phyloP scores from a whole-genome alignment of 225 moss, liverwort and hornwort species.

The Polytrichum commune region DNA sequence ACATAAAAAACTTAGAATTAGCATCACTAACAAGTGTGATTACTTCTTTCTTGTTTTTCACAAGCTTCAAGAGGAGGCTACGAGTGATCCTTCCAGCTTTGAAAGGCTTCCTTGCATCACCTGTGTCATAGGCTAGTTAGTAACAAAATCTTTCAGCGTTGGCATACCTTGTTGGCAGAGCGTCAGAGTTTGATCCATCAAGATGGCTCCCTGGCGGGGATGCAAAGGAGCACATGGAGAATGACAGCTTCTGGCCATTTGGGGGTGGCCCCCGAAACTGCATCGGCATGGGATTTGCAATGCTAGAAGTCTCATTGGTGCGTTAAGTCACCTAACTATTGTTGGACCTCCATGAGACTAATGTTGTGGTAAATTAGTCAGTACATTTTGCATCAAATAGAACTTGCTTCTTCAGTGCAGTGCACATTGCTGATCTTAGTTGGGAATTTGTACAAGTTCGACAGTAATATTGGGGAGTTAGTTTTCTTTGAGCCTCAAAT shows the following conservation, averaged over 20 bases:
- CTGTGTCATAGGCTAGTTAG: background rate
- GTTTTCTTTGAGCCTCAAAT: no score
- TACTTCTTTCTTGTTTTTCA: no score
- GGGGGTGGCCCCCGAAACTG: constrained; percentile 86
- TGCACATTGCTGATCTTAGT: no score
- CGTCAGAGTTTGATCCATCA: constrained; percentile 63
- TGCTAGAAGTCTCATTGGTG: constrained; percentile 81
- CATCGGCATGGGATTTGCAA: constrained; percentile 83
- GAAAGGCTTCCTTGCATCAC: no score
- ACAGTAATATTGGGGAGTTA: no score
- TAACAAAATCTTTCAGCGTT: background rate
- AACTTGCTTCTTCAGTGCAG: no score
- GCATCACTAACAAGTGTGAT: no score
- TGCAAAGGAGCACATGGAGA: constrained; percentile 56
- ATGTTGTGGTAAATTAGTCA: background rate
- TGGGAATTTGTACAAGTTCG: no score
- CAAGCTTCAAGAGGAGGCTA: no score
- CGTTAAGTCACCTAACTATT: background rate
- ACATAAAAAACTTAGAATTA: no score
- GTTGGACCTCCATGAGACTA: background rate
- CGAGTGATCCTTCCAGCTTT: no score
- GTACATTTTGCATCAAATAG: no score
- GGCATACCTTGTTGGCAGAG: constrained; percentile 25
- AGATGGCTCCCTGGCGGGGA: constrained; percentile 77
- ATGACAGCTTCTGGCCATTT: constrained; percentile 81